Evolutionary conservation across 2,329 filamentous ascomycete genomes (phyloP).

Genomic region (Cordyceps cateniannulata): DNA sequence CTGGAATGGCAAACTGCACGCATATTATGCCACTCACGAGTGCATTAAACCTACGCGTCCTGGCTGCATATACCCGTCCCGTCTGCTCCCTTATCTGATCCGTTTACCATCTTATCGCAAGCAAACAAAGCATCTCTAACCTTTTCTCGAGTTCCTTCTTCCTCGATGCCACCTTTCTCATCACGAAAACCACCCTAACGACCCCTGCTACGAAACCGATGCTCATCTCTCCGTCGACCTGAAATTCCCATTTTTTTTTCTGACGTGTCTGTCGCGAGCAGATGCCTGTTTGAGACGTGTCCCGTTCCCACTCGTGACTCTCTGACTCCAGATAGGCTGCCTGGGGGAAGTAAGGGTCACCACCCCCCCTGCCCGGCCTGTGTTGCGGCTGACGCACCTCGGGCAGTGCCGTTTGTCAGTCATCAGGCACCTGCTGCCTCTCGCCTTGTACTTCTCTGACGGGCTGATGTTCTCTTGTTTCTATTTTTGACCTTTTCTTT

Average conservation of each 20-base stretch:
- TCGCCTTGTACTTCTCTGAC: not conserved
- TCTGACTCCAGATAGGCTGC: not conserved
- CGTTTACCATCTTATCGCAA: slow-evolving; percentile 2
- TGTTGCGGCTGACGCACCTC: slow-evolving; percentile 9
- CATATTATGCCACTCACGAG: not conserved
- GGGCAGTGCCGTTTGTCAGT: not conserved
- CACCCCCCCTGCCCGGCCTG: not conserved
- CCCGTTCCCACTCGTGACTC: not conserved
- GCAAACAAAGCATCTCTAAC: not conserved
- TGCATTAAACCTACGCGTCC: not conserved
- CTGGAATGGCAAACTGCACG: not conserved
- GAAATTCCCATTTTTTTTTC: not conserved
- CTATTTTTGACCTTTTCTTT: not conserved
- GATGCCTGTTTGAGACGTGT: slow-evolving; percentile 1
- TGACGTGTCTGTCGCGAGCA: slow-evolving; percentile 1
- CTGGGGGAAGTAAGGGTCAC: not conserved
- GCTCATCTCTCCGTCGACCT: not conserved
- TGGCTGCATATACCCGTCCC: not conserved
- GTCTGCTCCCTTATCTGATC: not conserved
- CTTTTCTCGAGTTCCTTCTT: not conserved
- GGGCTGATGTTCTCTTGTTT: not conserved
- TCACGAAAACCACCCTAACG: not conserved
- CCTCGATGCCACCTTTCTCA: not conserved
- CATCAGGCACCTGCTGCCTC: not conserved
- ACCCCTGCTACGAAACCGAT: not conserved